Evolutionary conservation across 1,284 basidiomycete genomes (phyloP).

Genomic region (Moesziomyces antarcticus): DNA sequence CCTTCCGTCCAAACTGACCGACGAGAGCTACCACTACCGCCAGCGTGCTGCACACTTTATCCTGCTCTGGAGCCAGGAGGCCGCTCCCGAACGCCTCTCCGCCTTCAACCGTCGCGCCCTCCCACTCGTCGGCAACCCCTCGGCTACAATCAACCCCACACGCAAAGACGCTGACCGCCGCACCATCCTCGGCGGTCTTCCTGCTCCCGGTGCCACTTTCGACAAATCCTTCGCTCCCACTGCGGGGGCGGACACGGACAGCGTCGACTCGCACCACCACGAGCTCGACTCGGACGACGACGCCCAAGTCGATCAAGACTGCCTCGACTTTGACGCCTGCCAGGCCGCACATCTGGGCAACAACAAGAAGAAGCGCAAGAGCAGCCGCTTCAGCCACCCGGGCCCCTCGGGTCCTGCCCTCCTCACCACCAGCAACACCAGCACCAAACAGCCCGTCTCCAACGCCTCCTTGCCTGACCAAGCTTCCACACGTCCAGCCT

Average conservation of each 20-base stretch:
- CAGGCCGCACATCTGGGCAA: conserved; percentile 46
- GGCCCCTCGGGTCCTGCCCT: background rate
- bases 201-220: background rate
- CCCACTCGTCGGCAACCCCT: background rate
- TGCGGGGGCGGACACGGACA: conserved; percentile 8
- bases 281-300: conserved; percentile 7
- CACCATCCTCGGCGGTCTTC: too few relatives aligned
- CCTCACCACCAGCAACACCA: background rate
- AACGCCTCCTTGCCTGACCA: background rate
- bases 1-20: conserved; percentile 27
- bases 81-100: conserved; percentile 10
- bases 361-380: conserved; percentile 59
- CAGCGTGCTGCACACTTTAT: conserved; percentile 45
- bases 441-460: background rate
- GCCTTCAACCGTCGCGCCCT: conserved; percentile 18
- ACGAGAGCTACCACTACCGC: conserved; percentile 38
- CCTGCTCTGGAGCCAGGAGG: conserved; percentile 35
- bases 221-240: background rate
- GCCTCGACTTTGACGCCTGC: conserved; percentile 36
- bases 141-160: background rate
- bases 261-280: conserved; percentile 14
- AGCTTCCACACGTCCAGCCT: background rate
- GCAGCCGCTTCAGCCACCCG: conserved; percentile 29
- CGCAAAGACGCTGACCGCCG: too few relatives aligned
- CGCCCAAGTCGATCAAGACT: conserved; percentile 27